These are phyloP conservation scores for Rhododendron ferrugineum DNA, from an alignment of 148 eudicot species.

Conservation along the genomic window DNA sequence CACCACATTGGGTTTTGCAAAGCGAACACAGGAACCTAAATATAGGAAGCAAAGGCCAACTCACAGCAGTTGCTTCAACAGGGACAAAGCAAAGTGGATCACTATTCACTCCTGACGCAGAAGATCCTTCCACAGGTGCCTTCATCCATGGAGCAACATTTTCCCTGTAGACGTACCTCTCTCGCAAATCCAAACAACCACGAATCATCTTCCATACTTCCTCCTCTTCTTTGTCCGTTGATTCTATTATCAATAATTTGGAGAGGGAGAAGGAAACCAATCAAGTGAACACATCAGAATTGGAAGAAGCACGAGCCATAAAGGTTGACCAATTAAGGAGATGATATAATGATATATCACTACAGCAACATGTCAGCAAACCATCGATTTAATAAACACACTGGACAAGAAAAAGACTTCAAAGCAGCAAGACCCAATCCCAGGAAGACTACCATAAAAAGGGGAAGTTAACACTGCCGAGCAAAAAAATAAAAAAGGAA, in stretches of 20 bases:
- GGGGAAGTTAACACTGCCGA: conserved; percentile 35
- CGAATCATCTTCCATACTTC: conserved; percentile 73
- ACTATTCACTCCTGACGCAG: conserved; percentile 17
- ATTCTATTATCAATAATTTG: conserved; percentile 30
- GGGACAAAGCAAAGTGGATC: conserved; percentile 51
- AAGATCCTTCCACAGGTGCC: conserved; percentile 26
- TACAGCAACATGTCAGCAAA: not conserved
- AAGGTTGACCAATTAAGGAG: not conserved
- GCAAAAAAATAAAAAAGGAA: not conserved
- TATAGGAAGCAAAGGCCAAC: conserved; percentile 13
- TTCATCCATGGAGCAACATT: conserved; percentile 55
- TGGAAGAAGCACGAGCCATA: not conserved
- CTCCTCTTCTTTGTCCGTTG: conserved; percentile 65
- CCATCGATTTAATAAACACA: not conserved
- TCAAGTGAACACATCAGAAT: conserved; percentile 6
- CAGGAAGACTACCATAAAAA: not conserved
- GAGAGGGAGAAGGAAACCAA: conserved; percentile 12
- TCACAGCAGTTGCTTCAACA: conserved; percentile 49
- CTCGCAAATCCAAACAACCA: conserved; percentile 66
- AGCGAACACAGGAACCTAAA: not conserved
- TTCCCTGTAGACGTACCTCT: conserved; percentile 56
- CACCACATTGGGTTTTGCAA: not conserved
- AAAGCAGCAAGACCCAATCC: conserved; percentile 1
- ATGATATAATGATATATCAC: not conserved
- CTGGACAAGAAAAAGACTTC: not conserved